phyloP scores from a whole-genome alignment of 495 filamentous ascomycete species.

The Pyrenula aspistea region DNA sequence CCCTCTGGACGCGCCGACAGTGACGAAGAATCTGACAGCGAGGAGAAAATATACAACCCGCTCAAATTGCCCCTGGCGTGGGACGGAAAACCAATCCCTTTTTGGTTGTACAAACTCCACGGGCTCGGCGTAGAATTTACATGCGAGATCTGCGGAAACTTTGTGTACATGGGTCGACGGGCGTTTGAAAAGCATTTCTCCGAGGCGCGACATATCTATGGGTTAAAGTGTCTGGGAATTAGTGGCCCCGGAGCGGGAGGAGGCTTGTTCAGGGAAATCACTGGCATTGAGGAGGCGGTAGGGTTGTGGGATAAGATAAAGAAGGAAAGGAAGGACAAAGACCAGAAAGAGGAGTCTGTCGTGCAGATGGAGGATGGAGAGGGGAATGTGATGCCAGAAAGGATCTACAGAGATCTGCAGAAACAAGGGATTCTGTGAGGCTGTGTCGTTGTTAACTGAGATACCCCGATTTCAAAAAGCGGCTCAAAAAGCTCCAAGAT shows the following conservation, averaged over 20 bases:
- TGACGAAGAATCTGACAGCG: conserved; percentile 51
- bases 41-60: conserved; percentile 89
- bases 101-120: conserved; percentile 96
- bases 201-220: conserved; percentile 82
- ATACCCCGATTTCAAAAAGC: too few species aligned
- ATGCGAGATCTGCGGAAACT: conserved; percentile 96
- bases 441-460: neutral
- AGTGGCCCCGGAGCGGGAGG: conserved; percentile 51
- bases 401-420: conserved; percentile 78
- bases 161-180: conserved; percentile 89
- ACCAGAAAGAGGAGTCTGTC: conserved; percentile 62
- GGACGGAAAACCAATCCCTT: conserved; percentile 98
- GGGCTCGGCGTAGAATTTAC: conserved; percentile 89
- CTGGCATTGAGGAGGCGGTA: conserved; percentile 75
- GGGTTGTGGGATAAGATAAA: conserved; percentile 90
- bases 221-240: conserved; percentile 85
- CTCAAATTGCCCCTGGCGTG: conserved; percentile 90
- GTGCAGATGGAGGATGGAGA: conserved; percentile 98
- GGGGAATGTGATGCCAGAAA: conserved; percentile 97
- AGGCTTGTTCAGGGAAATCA: conserved; percentile 87
- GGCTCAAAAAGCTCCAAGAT: too few species aligned
- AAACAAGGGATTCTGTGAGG: conserved; percentile 41
- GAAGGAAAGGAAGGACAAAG: conserved; percentile 68
- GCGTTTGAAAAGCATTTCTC: conserved; percentile 99
- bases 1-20: conserved; percentile 32